A percentile compares a stretch with the other conserved stretches of the same genome.
These are phyloP conservation scores for Pezicula radicicola DNA, from an alignment of 2,329 filamentous ascomycete species.

Conservation along the genomic window DNA sequence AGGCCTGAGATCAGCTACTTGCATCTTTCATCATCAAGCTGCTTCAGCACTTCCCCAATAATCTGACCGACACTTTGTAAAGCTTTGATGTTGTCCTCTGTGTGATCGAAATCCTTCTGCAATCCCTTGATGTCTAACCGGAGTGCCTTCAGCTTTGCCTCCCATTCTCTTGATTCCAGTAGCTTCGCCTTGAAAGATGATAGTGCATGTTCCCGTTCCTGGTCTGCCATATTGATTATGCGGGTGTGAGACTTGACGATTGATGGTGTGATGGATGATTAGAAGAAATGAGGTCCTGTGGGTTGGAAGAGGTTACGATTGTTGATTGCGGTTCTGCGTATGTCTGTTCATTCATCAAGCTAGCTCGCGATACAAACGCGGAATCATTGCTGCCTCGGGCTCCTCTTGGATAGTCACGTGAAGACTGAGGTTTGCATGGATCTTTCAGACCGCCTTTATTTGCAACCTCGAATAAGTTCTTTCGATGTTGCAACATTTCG, in stretches of 20 bases:
- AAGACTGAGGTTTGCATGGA: no score
- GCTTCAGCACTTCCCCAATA: constrained; percentile 97
- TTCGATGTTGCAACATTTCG: no score
- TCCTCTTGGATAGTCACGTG: no score
- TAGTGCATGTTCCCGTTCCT: constrained; percentile 65
- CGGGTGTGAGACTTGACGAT: neutral
- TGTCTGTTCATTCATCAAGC: neutral
- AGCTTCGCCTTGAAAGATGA: constrained; percentile 77
- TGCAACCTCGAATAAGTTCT: no score
- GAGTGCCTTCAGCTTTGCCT: constrained; percentile 92
- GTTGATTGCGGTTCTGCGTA: neutral
- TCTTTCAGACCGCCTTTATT: no score
- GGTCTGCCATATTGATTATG: constrained; percentile 33
- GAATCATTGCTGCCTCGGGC: neutral
- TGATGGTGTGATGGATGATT: neutral
- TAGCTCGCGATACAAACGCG: neutral
- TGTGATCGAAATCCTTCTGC: constrained; percentile 92
- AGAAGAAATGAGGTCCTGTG: neutral
- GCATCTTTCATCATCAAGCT: constrained; percentile 99
- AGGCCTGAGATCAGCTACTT: constrained; percentile 34
- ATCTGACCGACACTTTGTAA: constrained; percentile 98
- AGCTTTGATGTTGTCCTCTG: constrained; percentile 99
- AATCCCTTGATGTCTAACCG: constrained; percentile 94
- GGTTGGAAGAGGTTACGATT: constrained; percentile 1
- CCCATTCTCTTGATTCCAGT: constrained; percentile 96